These are phyloP conservation scores for Globisporangium parvum DNA, from an alignment of 352 stramenopile genomes.

Conservation along the genomic window DNA sequence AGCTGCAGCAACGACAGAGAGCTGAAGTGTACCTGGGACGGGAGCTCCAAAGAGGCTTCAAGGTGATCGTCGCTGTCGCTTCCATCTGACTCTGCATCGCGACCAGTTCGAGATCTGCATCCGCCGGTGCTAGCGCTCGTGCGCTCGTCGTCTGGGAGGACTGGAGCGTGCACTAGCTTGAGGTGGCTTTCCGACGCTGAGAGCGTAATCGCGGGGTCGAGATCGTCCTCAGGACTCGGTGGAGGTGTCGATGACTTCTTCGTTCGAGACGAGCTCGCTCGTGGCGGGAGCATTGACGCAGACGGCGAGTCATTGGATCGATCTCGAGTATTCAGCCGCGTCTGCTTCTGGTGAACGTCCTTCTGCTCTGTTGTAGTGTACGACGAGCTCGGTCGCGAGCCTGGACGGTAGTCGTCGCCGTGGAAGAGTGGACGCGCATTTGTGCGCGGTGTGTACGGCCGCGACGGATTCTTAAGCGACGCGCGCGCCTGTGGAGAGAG, in stretches of 20 bases:
- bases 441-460: conserved; percentile 68
- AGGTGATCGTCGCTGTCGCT: conserved; percentile 21
- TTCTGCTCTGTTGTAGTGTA: conserved; percentile 43
- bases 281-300: conserved; percentile 14
- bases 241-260: neutral
- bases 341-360: conserved; percentile 18
- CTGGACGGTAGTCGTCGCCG: conserved; percentile 70
- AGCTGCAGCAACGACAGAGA: neutral
- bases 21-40: conserved; percentile 26
- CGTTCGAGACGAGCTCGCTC: neutral
- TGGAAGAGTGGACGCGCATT: conserved; percentile 57
- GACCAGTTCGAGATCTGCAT: neutral
- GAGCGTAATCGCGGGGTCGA: neutral
- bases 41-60: conserved; percentile 43
- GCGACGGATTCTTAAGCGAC: conserved; percentile 75
- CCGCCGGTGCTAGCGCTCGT: neutral
- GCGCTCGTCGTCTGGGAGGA: conserved; percentile 14
- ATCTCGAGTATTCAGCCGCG: neutral
- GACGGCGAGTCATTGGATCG: neutral
- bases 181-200: conserved; percentile 11
- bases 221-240: neutral
- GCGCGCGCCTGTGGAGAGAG: conserved; percentile 39
- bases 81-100: conserved; percentile 1
- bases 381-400: conserved; percentile 61
- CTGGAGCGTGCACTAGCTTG: conserved; percentile 41